These are phyloP conservation scores for Lactarius quietus DNA, from an alignment of 768 basidiomycete genomes.

Conservation along the genomic window DNA sequence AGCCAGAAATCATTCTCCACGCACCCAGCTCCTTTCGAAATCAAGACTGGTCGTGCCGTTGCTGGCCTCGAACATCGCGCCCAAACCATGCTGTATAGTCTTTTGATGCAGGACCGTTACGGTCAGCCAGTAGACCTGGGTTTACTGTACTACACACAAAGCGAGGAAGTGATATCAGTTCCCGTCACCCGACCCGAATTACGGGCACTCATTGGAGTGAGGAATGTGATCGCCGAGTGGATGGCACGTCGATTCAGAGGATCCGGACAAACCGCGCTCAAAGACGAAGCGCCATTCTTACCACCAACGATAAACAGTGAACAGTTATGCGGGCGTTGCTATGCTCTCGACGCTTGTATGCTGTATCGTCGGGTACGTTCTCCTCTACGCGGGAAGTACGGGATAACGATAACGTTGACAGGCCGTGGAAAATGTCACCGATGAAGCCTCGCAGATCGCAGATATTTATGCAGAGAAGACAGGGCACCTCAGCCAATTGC, in stretches of 20 bases:
- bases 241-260: constrained; percentile 50
- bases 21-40: constrained; percentile 77
- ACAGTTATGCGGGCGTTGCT: constrained; percentile 76
- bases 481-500: constrained; percentile 64
- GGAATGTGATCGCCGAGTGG: constrained; percentile 83
- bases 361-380: constrained; percentile 77
- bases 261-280: constrained; percentile 25
- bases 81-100: constrained; percentile 95
- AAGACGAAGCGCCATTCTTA: constrained; percentile 50
- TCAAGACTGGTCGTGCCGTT: constrained; percentile 85
- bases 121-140: constrained; percentile 76
- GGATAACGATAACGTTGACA: constrained; percentile 31
- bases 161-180: constrained; percentile 81
- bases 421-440: constrained; percentile 66
- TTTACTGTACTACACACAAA: constrained; percentile 91
- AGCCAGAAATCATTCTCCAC: constrained; percentile 30
- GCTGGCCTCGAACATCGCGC: constrained; percentile 91
- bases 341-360: constrained; percentile 83
- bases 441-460: constrained; percentile 50
- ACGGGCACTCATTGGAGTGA: constrained; percentile 68
- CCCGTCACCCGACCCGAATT: constrained; percentile 79
- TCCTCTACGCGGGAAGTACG: not conserved
- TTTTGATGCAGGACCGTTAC: constrained; percentile 89
- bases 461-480: constrained; percentile 77
- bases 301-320: constrained; percentile 86